Percentiles rank a stretch among this genome's conserved stretches.
These are phyloP conservation scores for Chimonanthus salicifolius DNA, from an alignment of 164 flowering plant genomes.

Conservation along the genomic window DNA sequence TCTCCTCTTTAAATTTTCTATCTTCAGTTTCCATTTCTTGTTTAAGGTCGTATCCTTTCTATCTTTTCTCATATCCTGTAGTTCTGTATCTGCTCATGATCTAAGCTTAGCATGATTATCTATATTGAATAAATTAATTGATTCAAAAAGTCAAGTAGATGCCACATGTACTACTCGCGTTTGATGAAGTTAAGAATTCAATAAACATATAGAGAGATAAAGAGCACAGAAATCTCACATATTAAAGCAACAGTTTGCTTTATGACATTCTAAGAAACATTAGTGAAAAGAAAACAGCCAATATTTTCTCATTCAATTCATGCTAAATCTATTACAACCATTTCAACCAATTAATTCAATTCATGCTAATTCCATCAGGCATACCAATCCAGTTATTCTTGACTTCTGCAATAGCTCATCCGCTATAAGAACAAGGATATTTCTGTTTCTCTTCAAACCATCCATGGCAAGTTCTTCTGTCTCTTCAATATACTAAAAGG, in stretches of 20 bases:
- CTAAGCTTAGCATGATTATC: no score
- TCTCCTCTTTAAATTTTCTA: no score
- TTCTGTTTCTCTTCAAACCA: constrained; percentile 66
- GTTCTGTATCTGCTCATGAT: no score
- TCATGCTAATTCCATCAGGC: background rate
- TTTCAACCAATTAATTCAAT: background rate
- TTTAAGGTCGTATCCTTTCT: no score
- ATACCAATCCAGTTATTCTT: constrained; percentile 91
- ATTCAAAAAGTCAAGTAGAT: no score
- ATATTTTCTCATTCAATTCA: background rate
- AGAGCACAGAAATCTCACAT: background rate
- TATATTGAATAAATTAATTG: no score
- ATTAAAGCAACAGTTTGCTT: background rate
- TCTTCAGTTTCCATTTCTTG: no score
- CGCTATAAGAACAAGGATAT: constrained; percentile 64
- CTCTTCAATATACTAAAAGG: constrained; percentile 85
- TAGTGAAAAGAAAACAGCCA: background rate
- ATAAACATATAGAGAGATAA: background rate
- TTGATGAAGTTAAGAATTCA: no score
- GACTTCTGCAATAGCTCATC: constrained; percentile 59
- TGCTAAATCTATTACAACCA: background rate
- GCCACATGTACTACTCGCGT: no score
- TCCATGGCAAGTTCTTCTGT: constrained; percentile 86
- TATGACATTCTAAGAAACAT: background rate
- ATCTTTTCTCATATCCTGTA: no score